Base-by-base conservation (phyloP, 1,284 basidiomycete genomes). In the Ganoderma meredithae region DNA sequence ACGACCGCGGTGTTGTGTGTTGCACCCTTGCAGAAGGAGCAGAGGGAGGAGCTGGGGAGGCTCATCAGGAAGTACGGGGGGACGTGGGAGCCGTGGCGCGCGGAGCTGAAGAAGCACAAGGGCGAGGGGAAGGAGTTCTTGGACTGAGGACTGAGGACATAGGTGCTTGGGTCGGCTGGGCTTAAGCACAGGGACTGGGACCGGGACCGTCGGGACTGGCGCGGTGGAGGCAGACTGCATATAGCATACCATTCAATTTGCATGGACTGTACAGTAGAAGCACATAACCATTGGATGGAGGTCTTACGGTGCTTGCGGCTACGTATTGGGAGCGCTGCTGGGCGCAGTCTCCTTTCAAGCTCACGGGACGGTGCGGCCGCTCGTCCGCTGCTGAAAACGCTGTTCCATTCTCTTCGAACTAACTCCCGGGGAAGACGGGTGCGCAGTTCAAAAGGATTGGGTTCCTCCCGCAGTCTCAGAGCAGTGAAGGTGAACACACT, bases 41-140 rank as follows among this genome's bases (percentile, higher is more conserved):
- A 98, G 80, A 84, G 91, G 65, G 86, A 90, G 67, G 96, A 98
- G 77, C 84, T 98, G 41, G 84, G 85, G 19, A 76, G 84, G 62
- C 82, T 98, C 62, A 76, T 98, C 67, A 88, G 86, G 78, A 97
- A 97, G 80, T 98, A 98, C 74, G 95, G 95, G 0, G 77, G 88
- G 27, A 84, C 83, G 1, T 96, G 92, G 88, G 91, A 91, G 74
- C 95, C 94, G 4, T 98, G 95, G 95, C 86, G 84, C 76, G 87
- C 85, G 63, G 95, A 96, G 81, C 80, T 96, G 62, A 87, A 87
- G 73, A 93, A 91, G 80, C 96, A 95, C 78, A 92, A 89, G 76
- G 91, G 93, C 65, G 87, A 88, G 64, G 94, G 93, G 9, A 85
- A 90, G 79, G 94, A 94, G 72, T 82, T 60, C 6, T 15, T 60